Evolutionary conservation across 148 eudicot genomes (phyloP).

Genomic region (Fagopyrum tataricum): DNA sequence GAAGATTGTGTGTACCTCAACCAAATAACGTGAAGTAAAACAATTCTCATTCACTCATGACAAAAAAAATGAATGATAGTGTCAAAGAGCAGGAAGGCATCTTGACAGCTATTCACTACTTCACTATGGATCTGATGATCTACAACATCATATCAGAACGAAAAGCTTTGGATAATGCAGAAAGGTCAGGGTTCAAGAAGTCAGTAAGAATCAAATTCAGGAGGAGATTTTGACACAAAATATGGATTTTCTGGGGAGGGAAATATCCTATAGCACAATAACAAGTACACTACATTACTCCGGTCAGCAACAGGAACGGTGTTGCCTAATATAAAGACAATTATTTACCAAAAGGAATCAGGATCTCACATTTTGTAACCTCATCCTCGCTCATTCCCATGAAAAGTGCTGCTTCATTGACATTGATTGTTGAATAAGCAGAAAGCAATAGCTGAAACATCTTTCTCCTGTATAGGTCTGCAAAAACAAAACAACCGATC

Average conservation of each 20-base stretch:
- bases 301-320: not conserved
- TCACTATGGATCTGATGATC: not conserved
- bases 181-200: not conserved
- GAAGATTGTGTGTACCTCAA: not conserved
- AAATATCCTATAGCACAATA: not conserved
- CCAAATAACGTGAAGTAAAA: not conserved
- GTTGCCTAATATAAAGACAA: not conserved
- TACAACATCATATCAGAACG: not conserved
- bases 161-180: not conserved
- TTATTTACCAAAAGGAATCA: not conserved
- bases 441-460: constrained; percentile 75
- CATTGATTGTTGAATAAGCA: constrained; percentile 84
- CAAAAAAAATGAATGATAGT: not conserved
- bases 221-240: not conserved
- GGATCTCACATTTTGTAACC: constrained; percentile 59
- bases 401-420: constrained; percentile 69
- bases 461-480: constrained; percentile 68
- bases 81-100: not conserved
- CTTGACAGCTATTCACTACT: not conserved
- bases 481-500: constrained; percentile 18
- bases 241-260: not conserved
- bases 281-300: not conserved
- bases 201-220: not conserved
- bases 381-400: constrained; percentile 80
- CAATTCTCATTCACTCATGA: not conserved